Conservation (phyloP, 192 early-diverging fungal genomes). For the Entomortierella lignicola region DNA sequence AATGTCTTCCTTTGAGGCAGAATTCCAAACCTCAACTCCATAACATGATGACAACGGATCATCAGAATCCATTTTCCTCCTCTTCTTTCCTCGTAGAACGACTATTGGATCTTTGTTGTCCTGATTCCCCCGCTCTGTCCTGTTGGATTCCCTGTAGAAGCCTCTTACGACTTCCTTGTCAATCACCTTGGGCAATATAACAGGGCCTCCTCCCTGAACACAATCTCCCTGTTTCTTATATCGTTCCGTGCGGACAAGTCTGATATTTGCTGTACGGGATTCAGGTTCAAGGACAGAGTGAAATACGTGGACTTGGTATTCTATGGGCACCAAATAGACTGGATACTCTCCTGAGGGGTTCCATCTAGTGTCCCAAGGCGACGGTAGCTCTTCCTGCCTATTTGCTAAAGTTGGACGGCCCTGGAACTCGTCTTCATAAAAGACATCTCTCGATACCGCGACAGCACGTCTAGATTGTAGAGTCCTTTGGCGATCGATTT, state of each 20-base stretch:
- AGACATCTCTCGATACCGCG: neutral
- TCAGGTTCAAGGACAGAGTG: slow-evolving; percentile 23
- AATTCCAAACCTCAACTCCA: neutral
- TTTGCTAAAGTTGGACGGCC: slow-evolving; percentile 1
- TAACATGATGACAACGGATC: neutral
- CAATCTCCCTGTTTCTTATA: slow-evolving; percentile 31
- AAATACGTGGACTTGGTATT: slow-evolving; percentile 43
- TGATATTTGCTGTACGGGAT: slow-evolving; percentile 19
- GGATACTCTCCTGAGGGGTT: slow-evolving; percentile 30
- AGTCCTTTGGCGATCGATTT: neutral
- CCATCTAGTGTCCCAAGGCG: neutral
- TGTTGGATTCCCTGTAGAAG: slow-evolving; percentile 25
- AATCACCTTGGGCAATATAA: slow-evolving; percentile 31
- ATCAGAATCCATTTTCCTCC: neutral
- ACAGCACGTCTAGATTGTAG: neutral
- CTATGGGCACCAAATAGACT: slow-evolving; percentile 17
- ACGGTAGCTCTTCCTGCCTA: neutral
- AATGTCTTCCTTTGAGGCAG: neutral
- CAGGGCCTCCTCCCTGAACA: slow-evolving; percentile 29
- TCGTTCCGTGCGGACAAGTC: slow-evolving; percentile 31
- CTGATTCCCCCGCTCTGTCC: neutral
- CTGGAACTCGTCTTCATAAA: neutral
- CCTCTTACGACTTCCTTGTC: slow-evolving; percentile 10
- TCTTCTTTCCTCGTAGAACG: neutral
- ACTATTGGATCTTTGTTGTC: neutral